phyloP scores from a whole-genome alignment of 441 rosid genomes.

The Omphalea diandra region DNA sequence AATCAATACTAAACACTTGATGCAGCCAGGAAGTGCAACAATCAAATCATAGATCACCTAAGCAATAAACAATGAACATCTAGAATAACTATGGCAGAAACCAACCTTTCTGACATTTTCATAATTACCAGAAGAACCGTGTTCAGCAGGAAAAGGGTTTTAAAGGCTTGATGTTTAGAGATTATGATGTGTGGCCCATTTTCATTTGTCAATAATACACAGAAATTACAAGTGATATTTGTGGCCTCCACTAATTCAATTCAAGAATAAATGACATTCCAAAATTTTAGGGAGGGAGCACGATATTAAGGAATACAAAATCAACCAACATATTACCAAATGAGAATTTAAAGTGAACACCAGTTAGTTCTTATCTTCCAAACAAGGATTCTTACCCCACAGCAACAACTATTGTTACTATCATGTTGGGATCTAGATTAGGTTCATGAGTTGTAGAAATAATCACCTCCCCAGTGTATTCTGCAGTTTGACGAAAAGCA shows the following conservation, averaged over 20 bases:
- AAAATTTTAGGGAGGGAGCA: slow-evolving; percentile 8
- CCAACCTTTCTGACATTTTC: slow-evolving; percentile 4
- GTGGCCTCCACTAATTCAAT: slow-evolving; percentile 13
- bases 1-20: too few relatives aligned
- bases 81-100: background rate
- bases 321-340: slow-evolving; percentile 3
- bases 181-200: background rate
- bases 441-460: slow-evolving; percentile 60
- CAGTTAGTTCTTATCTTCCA: slow-evolving; percentile 6
- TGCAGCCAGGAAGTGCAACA: background rate
- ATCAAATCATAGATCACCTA: background rate
- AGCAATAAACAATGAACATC: slow-evolving; percentile 4
- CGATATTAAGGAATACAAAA: background rate
- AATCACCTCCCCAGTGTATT: slow-evolving; percentile 59
- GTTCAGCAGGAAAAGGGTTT: background rate
- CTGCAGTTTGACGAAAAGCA: slow-evolving; percentile 63
- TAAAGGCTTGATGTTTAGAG: background rate
- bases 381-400: slow-evolving; percentile 51
- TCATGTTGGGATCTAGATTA: slow-evolving; percentile 52
- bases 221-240: background rate
- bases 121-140: background rate
- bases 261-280: background rate
- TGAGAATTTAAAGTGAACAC: slow-evolving; percentile 1
- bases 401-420: slow-evolving; percentile 63
- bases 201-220: background rate